Evolutionary conservation across 2,329 filamentous ascomycete species (phyloP).

Genomic region (Fusarium luffae): DNA sequence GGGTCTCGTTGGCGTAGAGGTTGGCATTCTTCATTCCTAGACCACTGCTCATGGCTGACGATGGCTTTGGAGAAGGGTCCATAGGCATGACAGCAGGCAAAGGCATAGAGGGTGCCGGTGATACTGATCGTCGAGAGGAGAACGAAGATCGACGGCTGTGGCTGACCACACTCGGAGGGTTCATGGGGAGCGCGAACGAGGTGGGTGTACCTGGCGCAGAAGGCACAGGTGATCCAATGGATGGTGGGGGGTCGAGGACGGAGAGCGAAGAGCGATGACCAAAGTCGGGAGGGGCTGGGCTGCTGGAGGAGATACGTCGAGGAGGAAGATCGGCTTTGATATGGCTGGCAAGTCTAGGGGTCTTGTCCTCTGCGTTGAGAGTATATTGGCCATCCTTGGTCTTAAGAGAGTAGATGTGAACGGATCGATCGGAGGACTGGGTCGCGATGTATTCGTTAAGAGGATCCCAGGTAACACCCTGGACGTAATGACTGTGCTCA

Average conservation of each 20-base stretch:
- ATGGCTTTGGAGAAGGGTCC: slow-evolving; percentile 82
- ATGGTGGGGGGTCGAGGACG: slow-evolving; percentile 61
- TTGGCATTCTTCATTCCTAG: slow-evolving; percentile 83
- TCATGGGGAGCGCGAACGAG: slow-evolving; percentile 90
- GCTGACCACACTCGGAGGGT: slow-evolving; percentile 87
- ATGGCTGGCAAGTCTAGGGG: slow-evolving; percentile 83
- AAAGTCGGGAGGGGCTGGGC: slow-evolving; percentile 89
- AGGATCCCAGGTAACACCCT: slow-evolving; percentile 98
- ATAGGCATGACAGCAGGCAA: slow-evolving; percentile 95
- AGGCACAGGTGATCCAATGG: slow-evolving; percentile 83
- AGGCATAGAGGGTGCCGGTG: slow-evolving; percentile 92
- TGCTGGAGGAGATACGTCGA: slow-evolving; percentile 88
- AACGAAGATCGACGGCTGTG: slow-evolving; percentile 97
- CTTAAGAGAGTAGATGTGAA: slow-evolving; percentile 96
- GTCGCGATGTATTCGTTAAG: slow-evolving; percentile 98
- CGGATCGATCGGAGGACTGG: slow-evolving; percentile 96
- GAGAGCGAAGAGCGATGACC: slow-evolving; percentile 73
- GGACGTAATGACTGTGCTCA: slow-evolving; percentile 97
- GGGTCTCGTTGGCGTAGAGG: slow-evolving; percentile 95
- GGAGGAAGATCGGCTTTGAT: slow-evolving; percentile 89
- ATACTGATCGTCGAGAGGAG: slow-evolving; percentile 86
- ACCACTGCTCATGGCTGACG: slow-evolving; percentile 65
- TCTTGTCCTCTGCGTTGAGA: slow-evolving; percentile 72
- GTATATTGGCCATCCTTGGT: slow-evolving; percentile 97
- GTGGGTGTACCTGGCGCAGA: slow-evolving; percentile 95